These are phyloP conservation scores for Barnettozyma californica DNA, from an alignment of 805 yeast genomes.

Conservation along the genomic window DNA sequence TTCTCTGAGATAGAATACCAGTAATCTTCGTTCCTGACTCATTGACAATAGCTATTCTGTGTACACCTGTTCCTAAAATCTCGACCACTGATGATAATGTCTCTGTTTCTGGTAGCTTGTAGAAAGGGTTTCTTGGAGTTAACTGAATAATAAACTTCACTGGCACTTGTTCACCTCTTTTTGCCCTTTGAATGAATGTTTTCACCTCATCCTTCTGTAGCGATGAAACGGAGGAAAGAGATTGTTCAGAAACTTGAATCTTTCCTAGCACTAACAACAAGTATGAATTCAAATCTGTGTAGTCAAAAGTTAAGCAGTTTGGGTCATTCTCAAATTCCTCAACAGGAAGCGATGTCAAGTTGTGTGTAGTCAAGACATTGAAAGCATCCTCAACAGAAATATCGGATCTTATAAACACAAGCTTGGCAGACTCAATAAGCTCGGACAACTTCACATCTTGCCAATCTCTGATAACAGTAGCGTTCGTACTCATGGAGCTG, in stretches of 20 bases:
- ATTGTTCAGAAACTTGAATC: slow-evolving; percentile 33
- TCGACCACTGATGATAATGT: slow-evolving; percentile 73
- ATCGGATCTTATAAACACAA: slow-evolving; percentile 61
- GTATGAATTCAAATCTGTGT: slow-evolving; percentile 84
- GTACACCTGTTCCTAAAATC: slow-evolving; percentile 91
- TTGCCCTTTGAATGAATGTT: slow-evolving; percentile 53
- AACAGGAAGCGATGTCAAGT: slow-evolving; percentile 85
- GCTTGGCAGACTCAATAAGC: slow-evolving; percentile 71
- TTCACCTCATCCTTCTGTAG: slow-evolving; percentile 36
- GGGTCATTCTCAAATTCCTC: slow-evolving; percentile 48
- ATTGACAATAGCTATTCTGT: slow-evolving; percentile 79
- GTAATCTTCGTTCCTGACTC: slow-evolving; percentile 49
- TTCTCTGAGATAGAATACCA: slow-evolving; percentile 88
- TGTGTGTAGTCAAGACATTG: slow-evolving; percentile 64
- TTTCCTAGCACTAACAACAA: slow-evolving; percentile 79
- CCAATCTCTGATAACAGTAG: slow-evolving; percentile 60
- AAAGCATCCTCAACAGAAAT: slow-evolving; percentile 85
- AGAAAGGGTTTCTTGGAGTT: slow-evolving; percentile 84
- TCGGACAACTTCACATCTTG: slow-evolving; percentile 64
- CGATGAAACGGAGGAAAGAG: slow-evolving; percentile 22
- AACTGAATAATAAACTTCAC: slow-evolving; percentile 82
- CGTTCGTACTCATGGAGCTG: slow-evolving; percentile 68
- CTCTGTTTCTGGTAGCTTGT: slow-evolving; percentile 66
- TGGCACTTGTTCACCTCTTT: slow-evolving; percentile 84
- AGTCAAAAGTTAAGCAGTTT: slow-evolving; percentile 83